Evolutionary conservation across 139 green algal genomes (phyloP).

Genomic region (Haematococcus lacustris): DNA sequence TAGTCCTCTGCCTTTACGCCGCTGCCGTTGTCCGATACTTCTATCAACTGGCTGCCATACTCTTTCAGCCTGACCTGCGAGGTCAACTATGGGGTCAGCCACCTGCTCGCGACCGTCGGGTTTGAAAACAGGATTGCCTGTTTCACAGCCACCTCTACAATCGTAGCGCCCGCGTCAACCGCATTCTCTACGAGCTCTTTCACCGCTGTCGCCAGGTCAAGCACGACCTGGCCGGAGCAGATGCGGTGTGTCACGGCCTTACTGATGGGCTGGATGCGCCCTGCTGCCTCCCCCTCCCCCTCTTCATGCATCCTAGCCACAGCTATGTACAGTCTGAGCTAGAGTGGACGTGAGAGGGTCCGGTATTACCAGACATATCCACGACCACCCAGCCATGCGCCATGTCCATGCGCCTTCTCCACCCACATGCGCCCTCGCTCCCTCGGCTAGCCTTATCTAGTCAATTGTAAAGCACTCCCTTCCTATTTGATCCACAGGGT

Average conservation of each 20-base stretch:
- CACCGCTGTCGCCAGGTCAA: slow-evolving; percentile 77
- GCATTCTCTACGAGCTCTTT: slow-evolving; percentile 97
- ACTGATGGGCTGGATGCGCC: slow-evolving; percentile 67
- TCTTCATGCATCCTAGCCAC: no score
- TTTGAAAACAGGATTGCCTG: neutral
- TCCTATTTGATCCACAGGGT: no score
- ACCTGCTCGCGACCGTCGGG: neutral
- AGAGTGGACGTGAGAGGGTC: no score
- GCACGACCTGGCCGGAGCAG: slow-evolving; percentile 86
- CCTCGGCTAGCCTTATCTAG: no score
- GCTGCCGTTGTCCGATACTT: slow-evolving; percentile 91
- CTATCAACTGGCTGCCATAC: slow-evolving; percentile 77
- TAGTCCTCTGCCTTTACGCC: slow-evolving; percentile 70
- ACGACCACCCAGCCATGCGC: no score
- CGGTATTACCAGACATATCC: no score
- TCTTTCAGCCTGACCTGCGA: slow-evolving; percentile 76
- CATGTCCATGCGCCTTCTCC: no score
- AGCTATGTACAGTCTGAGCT: no score
- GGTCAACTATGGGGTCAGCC: neutral
- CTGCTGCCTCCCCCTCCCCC: no score
- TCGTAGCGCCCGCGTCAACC: slow-evolving; percentile 87
- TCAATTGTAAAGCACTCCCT: no score
- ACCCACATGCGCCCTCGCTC: no score
- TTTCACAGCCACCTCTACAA: slow-evolving; percentile 65
- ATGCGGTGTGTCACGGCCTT: slow-evolving; percentile 63